Evolutionary conservation across 495 filamentous ascomycete species (phyloP), one percentile per base, ranked within the genome.

Genomic region (Hypoxylon crocopeplum): DNA sequence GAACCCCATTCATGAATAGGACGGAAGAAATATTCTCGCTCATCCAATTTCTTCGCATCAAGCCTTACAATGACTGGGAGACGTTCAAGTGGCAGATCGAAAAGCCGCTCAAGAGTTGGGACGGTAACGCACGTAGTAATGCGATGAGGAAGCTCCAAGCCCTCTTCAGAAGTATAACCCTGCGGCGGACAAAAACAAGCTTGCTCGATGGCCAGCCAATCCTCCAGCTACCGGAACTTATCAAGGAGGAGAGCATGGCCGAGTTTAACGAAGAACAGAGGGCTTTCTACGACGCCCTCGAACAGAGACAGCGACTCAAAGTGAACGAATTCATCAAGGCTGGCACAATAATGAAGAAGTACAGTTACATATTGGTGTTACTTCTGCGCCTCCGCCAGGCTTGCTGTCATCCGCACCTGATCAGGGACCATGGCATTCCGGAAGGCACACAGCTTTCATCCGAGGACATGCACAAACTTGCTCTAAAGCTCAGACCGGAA

Each of bases 1-100:
- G 94, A 5, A 97, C 92, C 0, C 94, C 94, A 0, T 95, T 97
- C 86, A 93, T 94, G 87, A 98, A 98, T 64, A 85, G 79, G 11
- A 84, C 93, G 2, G 79, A 82, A 24, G 94, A 97, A 66, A 74
- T 96, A n/a, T 93, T 85, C 65, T 87, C 92, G 2, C 76, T 97
- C 25, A 79, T 98, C 42, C 81, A 79, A 17, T 98, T 97, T 71
- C 78, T 97, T 38, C 77, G 83, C 2, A 94, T 95, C 62, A 83
- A 78, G 37, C 93, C 93, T n/a, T 98, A 93, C 69, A 80, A 81
- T 53, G 81, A 85, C 1, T 79, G 79, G 68, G 72, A 49, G 6
- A 24, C 76, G 16, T 97, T 95, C 69, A 81, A 79, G 20, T 34
- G 55, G 25, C 68, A 56, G 37, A 68, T 75, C 30, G 68, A 56